Base-by-base conservation (phyloP, 345 rosid genomes). In the Lepidium didymum region DNA sequence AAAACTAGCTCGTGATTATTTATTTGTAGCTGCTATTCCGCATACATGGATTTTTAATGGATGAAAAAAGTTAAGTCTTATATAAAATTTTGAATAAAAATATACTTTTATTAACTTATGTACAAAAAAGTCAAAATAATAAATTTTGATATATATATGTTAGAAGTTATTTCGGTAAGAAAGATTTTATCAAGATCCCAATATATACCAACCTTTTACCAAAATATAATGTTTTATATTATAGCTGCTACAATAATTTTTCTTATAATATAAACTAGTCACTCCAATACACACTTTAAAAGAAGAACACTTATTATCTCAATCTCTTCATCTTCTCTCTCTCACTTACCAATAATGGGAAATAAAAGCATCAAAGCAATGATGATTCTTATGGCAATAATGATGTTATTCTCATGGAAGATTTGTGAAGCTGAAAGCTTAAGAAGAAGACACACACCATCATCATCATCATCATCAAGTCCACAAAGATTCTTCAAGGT, bases 401-500 rank as follows among this genome's bases (percentile, higher is more conserved):
- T 73, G 64, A 14, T 74, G 73, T 13, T 61, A 52, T 67, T 67
- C 14, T 67, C 73, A 36, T 60, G 69, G 73, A 61, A 14, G 43
- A 16, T 74, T 58, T 60, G 68, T 53, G 78, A 67, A 67, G 73
- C 73, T 0, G 62, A 54, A 14, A 60, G 36, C 58, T 67, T 60
- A 61, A 60, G 73, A 60, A 73, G 67, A 42, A 73, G 67, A 42
- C 16, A 65, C 35, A 27, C n/a, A n/a, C n/a, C n/a, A n/a, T n/a
- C n/a, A n/a, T n/a, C 65, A 69, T 12, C 27, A 25, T 25, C 73
- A 64, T 62, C 75, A 67, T 66, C 72, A 47, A 77, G 60, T 66
- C 77, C 79, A 70, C 14, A 69, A 43, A 57, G 79, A 70, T 68
- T 68, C 35, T 75, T 75, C 56, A 64, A 69, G 40, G 79, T 64